phyloP scores from a whole-genome alignment of 768 basidiomycete genomes.

The Nidularia sp. region DNA sequence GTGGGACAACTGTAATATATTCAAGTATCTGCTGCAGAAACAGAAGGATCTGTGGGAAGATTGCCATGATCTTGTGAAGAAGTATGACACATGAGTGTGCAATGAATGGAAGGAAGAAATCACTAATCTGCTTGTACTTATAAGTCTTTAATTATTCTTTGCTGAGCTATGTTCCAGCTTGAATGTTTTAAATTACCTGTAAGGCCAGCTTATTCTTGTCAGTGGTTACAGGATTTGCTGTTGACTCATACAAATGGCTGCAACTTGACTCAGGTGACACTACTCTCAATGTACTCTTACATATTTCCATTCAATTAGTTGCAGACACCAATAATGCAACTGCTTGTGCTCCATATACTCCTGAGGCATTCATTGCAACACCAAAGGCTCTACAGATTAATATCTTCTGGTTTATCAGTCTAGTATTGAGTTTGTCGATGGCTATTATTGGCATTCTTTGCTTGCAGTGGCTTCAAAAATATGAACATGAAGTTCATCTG shows the following conservation, averaged over 20 bases:
- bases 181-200: neutral
- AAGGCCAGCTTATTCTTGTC: conserved; percentile 16
- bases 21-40: neutral
- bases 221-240: conserved; percentile 11
- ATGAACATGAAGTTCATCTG: conserved; percentile 8
- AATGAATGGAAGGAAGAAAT: neutral
- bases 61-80: neutral
- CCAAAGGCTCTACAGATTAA: conserved; percentile 7
- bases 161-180: neutral
- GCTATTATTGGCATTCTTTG: conserved; percentile 15
- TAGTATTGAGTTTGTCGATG: conserved; percentile 13
- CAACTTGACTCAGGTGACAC: conserved; percentile 3
- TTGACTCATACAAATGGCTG: conserved; percentile 12
- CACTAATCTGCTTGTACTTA: neutral
- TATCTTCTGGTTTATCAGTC: conserved; percentile 14
- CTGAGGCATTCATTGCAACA: neutral
- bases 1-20: too few relatives aligned
- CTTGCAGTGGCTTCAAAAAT: conserved; percentile 18
- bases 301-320: conserved; percentile 5
- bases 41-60: neutral
- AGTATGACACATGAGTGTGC: neutral
- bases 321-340: neutral
- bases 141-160: neutral
- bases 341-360: neutral
- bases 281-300: conserved; percentile 1